Percentiles rank a stretch among this genome's conserved stretches.
These are phyloP conservation scores for Leccinum disarticulatum DNA, from an alignment of 768 basidiomycete species.

Conservation along the genomic window DNA sequence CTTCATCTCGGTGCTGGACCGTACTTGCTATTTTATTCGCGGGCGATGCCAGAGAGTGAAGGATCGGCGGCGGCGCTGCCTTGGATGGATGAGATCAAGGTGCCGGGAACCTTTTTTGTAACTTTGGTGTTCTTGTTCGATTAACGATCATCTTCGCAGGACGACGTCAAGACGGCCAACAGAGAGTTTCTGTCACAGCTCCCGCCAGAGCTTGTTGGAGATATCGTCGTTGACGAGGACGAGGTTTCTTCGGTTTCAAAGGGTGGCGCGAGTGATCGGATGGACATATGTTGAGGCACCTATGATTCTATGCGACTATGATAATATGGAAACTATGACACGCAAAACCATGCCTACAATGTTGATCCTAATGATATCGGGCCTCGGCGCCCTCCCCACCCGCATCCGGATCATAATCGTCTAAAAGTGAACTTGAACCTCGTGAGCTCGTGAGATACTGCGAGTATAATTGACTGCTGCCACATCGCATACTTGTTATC, in stretches of 20 bases:
- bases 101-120: neutral
- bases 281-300: conserved; percentile 19
- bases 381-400: neutral
- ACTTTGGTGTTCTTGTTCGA: neutral
- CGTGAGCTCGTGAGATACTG: neutral
- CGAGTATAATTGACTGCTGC: neutral
- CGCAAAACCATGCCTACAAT: too few species aligned
- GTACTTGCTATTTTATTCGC: conserved; percentile 72
- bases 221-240: conserved; percentile 21
- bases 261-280: conserved; percentile 4
- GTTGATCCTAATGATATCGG: neutral
- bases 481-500: neutral
- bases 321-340: neutral
- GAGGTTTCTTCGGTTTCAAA: neutral
- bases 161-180: conserved; percentile 39
- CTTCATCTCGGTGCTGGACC: conserved; percentile 77
- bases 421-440: conserved; percentile 4
- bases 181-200: conserved; percentile 36
- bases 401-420: neutral
- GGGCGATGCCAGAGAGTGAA: conserved; percentile 26
- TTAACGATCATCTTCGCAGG: conserved; percentile 11
- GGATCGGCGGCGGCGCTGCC: conserved; percentile 16
- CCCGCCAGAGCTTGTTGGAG: conserved; percentile 29
- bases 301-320: neutral
- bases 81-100: conserved; percentile 34